These are phyloP conservation scores for Ceratobasidium theobromae DNA, from an alignment of 1,284 basidiomycete species.

Conservation along the genomic window DNA sequence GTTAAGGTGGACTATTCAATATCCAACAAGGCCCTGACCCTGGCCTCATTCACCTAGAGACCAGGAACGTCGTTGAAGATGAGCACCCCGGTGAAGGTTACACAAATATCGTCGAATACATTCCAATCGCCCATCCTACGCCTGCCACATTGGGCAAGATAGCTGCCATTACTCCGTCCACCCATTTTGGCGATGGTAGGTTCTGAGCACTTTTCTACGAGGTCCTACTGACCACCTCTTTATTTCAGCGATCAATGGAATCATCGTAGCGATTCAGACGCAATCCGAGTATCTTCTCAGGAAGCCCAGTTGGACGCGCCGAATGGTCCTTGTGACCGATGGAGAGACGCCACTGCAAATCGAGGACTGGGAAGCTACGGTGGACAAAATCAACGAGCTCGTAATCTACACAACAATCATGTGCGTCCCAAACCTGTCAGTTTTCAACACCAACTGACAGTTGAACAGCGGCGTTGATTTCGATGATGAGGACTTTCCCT, in stretches of 20 bases:
- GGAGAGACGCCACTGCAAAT: constrained; percentile 70
- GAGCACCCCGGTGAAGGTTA: constrained; percentile 61
- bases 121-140: constrained; percentile 76
- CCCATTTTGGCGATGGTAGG: constrained; percentile 62
- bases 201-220: constrained; percentile 43
- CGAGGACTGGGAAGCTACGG: constrained; percentile 72
- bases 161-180: constrained; percentile 62
- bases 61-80: constrained; percentile 69
- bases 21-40: background rate
- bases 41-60: constrained; percentile 50
- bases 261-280: constrained; percentile 84
- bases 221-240: constrained; percentile 22
- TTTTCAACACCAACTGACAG: background rate
- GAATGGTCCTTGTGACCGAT: constrained; percentile 78
- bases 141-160: constrained; percentile 74
- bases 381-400: constrained; percentile 64
- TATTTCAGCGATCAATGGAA: constrained; percentile 73
- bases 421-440: constrained; percentile 46
- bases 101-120: constrained; percentile 73
- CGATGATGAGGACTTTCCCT: constrained; percentile 68
- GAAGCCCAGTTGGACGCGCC: constrained; percentile 79
- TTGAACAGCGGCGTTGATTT: constrained; percentile 75
- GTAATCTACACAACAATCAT: constrained; percentile 64
- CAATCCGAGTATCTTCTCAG: constrained; percentile 60
- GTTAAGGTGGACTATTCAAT: constrained; percentile 45